Base-by-base conservation (phyloP, 768 basidiomycete species). In the Pisolithus sp. region DNA sequence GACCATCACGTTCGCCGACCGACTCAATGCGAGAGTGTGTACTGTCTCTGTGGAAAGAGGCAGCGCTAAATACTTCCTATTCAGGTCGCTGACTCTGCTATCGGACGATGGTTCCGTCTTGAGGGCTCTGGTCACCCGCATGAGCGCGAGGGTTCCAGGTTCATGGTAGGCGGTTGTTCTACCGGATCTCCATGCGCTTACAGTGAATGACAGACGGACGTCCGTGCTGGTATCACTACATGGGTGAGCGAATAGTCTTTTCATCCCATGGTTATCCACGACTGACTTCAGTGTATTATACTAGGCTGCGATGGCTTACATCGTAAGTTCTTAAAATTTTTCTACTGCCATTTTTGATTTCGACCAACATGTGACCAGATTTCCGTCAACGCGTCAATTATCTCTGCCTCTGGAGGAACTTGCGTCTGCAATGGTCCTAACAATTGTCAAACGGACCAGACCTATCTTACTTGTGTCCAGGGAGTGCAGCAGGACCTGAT, bases 261-360 rank as follows among this genome's bases (percentile, higher is more conserved):
- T 46, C 24, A 37, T 30, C 1, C 46, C 28, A 37, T 41, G 7
- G 49, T 48, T 41, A 53, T 53, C 39, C 50, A 39, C 28, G 38
- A 37, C 30, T 15, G 51, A 30, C 34, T 21, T 51, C 58, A 52
- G 56, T 31, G 4, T 38, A 45, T 31, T 46, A 10, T 12, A 36
- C 38, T 7, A 87, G 78, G 86, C 85, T 5, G 82, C 86, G 30
- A 91, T 89, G 89, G 84, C 88, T 18, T 90, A 91, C 69, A 89
- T 90, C 53, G 86, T 86, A 52, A 59, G 81, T 61, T 20, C 40
- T 49, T 51, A 5, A 46, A 34, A 34, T 6, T 17, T 31, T 17
- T 7, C 26, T n/a, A 21, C 20, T 0, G 10, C 37, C 50, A 50
- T 43, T 55, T 53, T 17, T 34, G 50, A 49, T 46, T 55, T 55